Conservation (phyloP, 1,139 yeast genomes). For the Suhomyces guaymorum region DNA sequence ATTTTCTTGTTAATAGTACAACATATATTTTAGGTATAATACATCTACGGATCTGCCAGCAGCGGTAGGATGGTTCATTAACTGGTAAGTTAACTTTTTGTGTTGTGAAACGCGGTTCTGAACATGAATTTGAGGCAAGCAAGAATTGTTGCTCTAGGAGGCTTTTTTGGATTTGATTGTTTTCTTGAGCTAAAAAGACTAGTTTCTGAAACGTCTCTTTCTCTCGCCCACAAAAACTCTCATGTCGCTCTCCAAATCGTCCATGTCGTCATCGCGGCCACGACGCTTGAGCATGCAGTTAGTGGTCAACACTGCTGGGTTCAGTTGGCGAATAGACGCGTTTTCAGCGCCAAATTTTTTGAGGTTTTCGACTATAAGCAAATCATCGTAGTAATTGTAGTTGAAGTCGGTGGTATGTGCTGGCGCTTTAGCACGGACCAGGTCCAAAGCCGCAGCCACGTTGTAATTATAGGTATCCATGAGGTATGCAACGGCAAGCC, state of each 20-base stretch:
- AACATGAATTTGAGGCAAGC: no score
- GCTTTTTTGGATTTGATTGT: no score
- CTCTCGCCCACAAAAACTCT: conserved; percentile 11
- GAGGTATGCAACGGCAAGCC: conserved; percentile 39
- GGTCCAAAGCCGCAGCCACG: conserved; percentile 30
- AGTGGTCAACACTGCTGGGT: conserved; percentile 31
- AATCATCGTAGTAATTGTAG: conserved; percentile 42
- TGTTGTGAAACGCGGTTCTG: no score
- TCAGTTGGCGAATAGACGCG: conserved; percentile 29
- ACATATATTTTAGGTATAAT: neutral
- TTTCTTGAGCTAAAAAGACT: no score
- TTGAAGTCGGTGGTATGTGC: conserved; percentile 29
- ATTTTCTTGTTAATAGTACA: neutral
- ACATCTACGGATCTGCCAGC: conserved; percentile 2
- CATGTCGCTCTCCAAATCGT: conserved; percentile 11
- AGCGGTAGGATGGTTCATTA: no score
- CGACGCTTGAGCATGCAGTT: conserved; percentile 38
- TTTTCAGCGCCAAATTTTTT: conserved; percentile 43
- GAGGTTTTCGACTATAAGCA: conserved; percentile 41
- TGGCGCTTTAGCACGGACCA: conserved; percentile 17
- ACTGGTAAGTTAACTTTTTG: no score
- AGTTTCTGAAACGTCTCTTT: conserved; percentile 12
- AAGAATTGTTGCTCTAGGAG: neutral
- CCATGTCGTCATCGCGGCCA: conserved; percentile 23
- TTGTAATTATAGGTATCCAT: conserved; percentile 47